A percentile compares a stretch with the other conserved stretches of the same genome.
Evolutionary conservation across 2,329 filamentous ascomycete species (phyloP).

Genomic region (Penicillium glabrum): DNA sequence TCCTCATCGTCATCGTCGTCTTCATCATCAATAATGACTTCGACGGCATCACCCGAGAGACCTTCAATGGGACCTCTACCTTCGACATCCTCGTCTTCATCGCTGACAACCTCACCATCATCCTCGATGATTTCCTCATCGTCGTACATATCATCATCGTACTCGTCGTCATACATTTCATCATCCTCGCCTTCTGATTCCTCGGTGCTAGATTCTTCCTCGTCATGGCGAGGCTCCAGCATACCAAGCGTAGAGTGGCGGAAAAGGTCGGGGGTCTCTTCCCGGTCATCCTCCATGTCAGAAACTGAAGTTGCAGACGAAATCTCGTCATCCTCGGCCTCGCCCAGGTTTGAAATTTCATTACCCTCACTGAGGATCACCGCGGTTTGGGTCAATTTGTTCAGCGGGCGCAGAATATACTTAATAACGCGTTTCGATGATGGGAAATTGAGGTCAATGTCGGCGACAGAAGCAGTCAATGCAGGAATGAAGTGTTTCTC

Average conservation of each 20-base stretch:
- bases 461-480: conserved; percentile 86
- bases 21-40: conserved; percentile 80
- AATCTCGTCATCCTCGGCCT: conserved; percentile 82
- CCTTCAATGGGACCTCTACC: conserved; percentile 74
- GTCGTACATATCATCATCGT: conserved; percentile 88
- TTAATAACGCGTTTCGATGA: conserved; percentile 93
- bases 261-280: conserved; percentile 96
- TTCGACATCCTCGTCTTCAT: conserved; percentile 81
- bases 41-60: conserved; percentile 65
- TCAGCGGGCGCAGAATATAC: conserved; percentile 88
- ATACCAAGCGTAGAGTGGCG: conserved; percentile 94
- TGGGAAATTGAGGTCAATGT: conserved; percentile 93
- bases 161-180: conserved; percentile 91
- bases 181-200: conserved; percentile 71
- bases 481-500: conserved; percentile 94
- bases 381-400: conserved; percentile 82
- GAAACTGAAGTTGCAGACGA: conserved; percentile 85
- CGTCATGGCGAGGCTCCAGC: conserved; percentile 78
- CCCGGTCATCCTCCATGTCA: conserved; percentile 79
- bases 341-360: conserved; percentile 67
- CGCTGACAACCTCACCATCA: conserved; percentile 84
- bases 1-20: conserved; percentile 65
- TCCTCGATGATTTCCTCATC: conserved; percentile 78
- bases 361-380: conserved; percentile 81
- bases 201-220: conserved; percentile 77